A percentile compares a stretch with the other conserved stretches of the same genome.
Conservation (phyloP, 805 yeast genomes). For the Hanseniaspora lachancei region DNA sequence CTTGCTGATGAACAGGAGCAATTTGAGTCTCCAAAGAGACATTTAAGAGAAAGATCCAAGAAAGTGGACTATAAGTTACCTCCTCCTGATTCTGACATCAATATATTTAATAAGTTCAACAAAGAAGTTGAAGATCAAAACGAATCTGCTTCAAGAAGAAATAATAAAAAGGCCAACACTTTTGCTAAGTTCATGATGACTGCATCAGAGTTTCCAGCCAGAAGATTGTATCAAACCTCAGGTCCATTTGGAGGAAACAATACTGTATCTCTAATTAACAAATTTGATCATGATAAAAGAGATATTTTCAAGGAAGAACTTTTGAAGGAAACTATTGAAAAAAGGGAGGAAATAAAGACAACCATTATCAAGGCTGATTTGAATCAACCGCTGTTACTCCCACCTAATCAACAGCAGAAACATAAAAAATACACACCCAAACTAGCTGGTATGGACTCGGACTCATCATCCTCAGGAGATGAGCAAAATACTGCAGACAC, state of each 20-base stretch:
- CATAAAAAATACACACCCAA: constrained; percentile 5
- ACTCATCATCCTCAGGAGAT: constrained; percentile 35
- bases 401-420: neutral
- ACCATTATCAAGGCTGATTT: constrained; percentile 9
- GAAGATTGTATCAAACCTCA: constrained; percentile 78
- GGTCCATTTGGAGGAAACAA: constrained; percentile 98
- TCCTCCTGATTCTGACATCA: constrained; percentile 45
- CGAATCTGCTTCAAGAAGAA: constrained; percentile 19
- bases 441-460: constrained; percentile 35
- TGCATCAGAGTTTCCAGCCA: constrained; percentile 28
- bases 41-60: constrained; percentile 53
- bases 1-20: constrained; percentile 17
- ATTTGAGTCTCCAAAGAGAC: constrained; percentile 30
- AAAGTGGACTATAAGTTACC: constrained; percentile 71
- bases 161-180: constrained; percentile 2
- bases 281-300: constrained; percentile 37
- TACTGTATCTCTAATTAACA: constrained; percentile 43
- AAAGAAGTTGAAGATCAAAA: constrained; percentile 22
- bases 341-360: constrained; percentile 12
- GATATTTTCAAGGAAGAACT: constrained; percentile 23
- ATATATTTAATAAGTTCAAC: constrained; percentile 10
- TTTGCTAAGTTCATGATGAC: constrained; percentile 14
- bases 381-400: constrained; percentile 3
- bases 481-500: constrained; percentile 66
- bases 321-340: neutral